Base-by-base conservation (phyloP, 2,329 filamentous ascomycete genomes). In the Aureobasidium namibiae region DNA sequence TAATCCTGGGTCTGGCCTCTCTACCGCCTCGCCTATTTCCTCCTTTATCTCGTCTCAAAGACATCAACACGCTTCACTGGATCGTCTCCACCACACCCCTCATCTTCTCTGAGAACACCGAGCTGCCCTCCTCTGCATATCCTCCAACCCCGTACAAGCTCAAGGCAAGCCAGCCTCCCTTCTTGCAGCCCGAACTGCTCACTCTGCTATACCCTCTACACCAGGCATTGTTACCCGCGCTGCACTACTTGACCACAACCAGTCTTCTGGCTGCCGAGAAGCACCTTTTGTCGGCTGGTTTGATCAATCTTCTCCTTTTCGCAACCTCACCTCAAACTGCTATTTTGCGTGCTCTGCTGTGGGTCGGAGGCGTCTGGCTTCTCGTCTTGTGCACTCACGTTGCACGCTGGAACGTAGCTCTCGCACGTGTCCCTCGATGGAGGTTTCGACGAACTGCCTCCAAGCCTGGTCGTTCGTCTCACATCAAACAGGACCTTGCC, bases 361-460 rank as follows among this genome's bases (percentile, higher is more conserved):
- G 77, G 76, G 62, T 78, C 21, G 78, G 92, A n/a, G 91, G 92
- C 1, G 72, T 96, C 31, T 81, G 83, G 46, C 72, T 95, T 16
- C 83, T 96, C 56, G 74, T 92, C 4, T 76, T 83, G 6, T 95
- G 90, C 68, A 83, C 84, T 31, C 80, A 85, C 31, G 82, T 94
- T 13, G 82, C 97, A 36, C 82, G 81, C 66, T 95, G 90, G 88
- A 91, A 89, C 46, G 87, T 97, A 56, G 82, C 87, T 26, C 76
- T 99, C 62, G 92, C 92, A 53, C 82, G 92, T 60, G 89, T 97
- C 18, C 94, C 94, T 2, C 90, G 85, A 66, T 96, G 92, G 90
- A 88, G 92, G 44, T 63, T 63, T 23, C 44, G 59, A 44, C 33
- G 59, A 9, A 45, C 48, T 23, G 26, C 44, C 31, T 56, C 48